phyloP scores from a whole-genome alignment of 2,329 filamentous ascomycete species.

The Didymella lethalis region DNA sequence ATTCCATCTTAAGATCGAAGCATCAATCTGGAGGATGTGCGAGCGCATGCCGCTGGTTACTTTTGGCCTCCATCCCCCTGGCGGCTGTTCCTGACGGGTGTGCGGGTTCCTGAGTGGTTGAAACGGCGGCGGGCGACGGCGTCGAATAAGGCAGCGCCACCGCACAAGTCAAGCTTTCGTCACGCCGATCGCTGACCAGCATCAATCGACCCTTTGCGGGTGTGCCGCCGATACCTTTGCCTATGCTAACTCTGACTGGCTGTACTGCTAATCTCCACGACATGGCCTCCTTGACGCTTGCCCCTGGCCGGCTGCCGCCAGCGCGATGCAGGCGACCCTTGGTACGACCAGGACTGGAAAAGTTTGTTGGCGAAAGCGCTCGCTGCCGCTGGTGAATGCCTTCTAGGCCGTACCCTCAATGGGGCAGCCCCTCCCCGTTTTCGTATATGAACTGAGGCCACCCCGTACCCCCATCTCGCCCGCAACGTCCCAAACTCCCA shows the following conservation, averaged over 20 bases:
- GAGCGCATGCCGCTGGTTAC: conserved; percentile 16
- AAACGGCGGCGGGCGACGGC: conserved; percentile 38
- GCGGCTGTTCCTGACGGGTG: conserved; percentile 27
- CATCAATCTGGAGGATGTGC: conserved; percentile 18
- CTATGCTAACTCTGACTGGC: conserved; percentile 23
- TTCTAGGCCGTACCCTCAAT: conserved; percentile 17
- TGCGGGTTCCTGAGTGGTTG: conserved; percentile 35
- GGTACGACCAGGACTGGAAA: conserved; percentile 37
- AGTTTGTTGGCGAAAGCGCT: conserved; percentile 34
- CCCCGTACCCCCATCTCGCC: conserved; percentile 36
- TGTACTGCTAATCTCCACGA: conserved; percentile 12
- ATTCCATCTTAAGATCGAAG: conserved; percentile 4
- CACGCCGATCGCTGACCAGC: conserved; percentile 32
- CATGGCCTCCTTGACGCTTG: conserved; percentile 30
- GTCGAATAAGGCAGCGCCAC: conserved; percentile 32
- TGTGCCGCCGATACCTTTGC: conserved; percentile 21
- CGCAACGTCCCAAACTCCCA: conserved; percentile 36
- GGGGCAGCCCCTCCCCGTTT: conserved; percentile 26
- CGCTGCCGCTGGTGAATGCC: conserved; percentile 29
- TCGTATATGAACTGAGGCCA: conserved; percentile 39
- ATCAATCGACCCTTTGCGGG: conserved; percentile 19
- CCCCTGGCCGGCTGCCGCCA: conserved; percentile 30
- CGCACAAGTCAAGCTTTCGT: conserved; percentile 36
- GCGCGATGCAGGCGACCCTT: conserved; percentile 30
- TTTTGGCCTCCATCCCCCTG: conserved; percentile 15